Evolutionary conservation across 176 grass and related monocot species (phyloP).

Genomic region (Tuctoria greenei): DNA sequence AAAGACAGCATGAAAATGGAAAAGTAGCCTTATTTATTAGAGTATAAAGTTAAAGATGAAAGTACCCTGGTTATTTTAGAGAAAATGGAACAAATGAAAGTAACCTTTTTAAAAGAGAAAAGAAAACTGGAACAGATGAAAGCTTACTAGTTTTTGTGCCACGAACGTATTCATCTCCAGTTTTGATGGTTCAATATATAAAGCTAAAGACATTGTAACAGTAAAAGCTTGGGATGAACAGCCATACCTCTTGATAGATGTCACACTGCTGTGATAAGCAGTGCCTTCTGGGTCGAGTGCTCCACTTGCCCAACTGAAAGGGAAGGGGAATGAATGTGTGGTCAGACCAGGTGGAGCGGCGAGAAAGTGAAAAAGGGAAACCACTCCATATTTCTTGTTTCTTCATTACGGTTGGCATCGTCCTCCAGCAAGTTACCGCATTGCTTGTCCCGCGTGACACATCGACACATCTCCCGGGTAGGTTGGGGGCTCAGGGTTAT

Average conservation of each 20-base stretch:
- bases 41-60: not conserved
- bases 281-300: slow-evolving; percentile 80
- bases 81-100: not conserved
- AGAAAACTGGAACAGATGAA: not conserved
- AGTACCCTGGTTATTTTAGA: not conserved
- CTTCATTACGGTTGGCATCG: slow-evolving; percentile 17
- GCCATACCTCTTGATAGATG: slow-evolving; percentile 89
- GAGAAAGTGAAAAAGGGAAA: slow-evolving; percentile 17
- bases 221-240: not conserved
- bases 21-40: not conserved
- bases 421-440: slow-evolving; percentile 19
- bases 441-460: slow-evolving; percentile 28
- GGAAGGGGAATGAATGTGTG: slow-evolving; percentile 10
- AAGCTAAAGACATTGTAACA: not conserved
- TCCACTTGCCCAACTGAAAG: slow-evolving; percentile 95
- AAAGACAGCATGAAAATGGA: slow-evolving; percentile 29
- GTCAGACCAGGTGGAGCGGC: slow-evolving; percentile 24
- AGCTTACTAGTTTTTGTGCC: not conserved
- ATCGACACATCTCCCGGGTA: slow-evolving; percentile 13
- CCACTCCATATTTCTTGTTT: slow-evolving; percentile 24
- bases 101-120: not conserved
- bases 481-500: slow-evolving; percentile 9
- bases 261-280: slow-evolving; percentile 49
- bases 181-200: slow-evolving; percentile 12
- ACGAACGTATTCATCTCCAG: not conserved